Evolutionary conservation across 2,329 filamentous ascomycete genomes (phyloP), one percentile per base, ranked within the genome.

Genomic region (Fusarium coffeatum): DNA sequence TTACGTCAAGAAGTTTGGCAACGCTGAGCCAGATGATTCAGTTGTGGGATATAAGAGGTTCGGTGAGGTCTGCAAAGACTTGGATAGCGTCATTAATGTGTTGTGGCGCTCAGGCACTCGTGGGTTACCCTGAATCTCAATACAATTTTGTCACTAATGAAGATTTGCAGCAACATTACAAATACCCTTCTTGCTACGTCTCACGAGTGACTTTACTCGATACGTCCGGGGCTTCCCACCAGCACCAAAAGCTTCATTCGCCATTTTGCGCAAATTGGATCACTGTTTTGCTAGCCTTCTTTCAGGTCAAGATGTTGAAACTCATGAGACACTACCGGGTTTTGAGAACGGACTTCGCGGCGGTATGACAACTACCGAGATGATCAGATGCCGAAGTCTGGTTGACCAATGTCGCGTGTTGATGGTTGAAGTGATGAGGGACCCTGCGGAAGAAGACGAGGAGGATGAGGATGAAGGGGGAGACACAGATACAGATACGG

Each of bases 21-120:
- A 80, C 1, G 76, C 81, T 0, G 81, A 84, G 40, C 80, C 81
- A 5, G 80, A 74, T 7, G 86, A 88, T 61, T 80, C 83, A 15
- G 79, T 87, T 4, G 76, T 82, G 4, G 87, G 87, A 23, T 89
- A 88, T 75, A 79, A 83, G 56, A 87, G 80, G 54, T 92, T 95
- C 77, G 84, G 83, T 51, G 90, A 94, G 75, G 87, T 93, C 7
- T 93, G 89, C 56, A 87, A 83, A 59, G 93, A 97, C 75, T 79
- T 97, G 1, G 92, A 94, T 59, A 85, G 85, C 8, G 78, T 97
- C 15, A 81, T 97, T 18, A 91, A 97, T 78, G 87, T 97, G 10
- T 81, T 97, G 8, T 98, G 95, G 95, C 87, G 93, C 23, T 93
- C 90, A 30, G 93, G 92, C 12, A 97, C 94, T 23, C 93, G 93